phyloP scores from a whole-genome alignment of 2,329 filamentous ascomycete species.

The Pseudogymnoascus sp. region DNA sequence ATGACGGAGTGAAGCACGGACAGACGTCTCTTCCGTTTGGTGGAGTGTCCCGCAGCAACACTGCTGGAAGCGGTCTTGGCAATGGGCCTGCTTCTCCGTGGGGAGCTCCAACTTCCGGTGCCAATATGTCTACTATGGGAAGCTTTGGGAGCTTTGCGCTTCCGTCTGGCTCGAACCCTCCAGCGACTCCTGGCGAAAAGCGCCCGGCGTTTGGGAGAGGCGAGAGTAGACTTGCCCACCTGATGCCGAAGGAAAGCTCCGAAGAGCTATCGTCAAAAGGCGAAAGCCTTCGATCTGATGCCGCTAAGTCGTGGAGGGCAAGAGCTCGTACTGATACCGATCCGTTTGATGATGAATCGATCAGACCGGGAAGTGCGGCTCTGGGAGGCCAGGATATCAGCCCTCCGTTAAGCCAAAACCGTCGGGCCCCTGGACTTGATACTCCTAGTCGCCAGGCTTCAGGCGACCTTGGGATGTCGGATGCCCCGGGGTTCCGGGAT shows the following conservation, averaged over 20 bases:
- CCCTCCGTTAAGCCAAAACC: conserved; percentile 37
- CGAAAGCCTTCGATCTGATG: conserved; percentile 34
- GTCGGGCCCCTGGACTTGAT: conserved; percentile 36
- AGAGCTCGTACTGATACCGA: conserved; percentile 66
- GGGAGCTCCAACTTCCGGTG: conserved; percentile 41
- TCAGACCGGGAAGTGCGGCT: conserved; percentile 60
- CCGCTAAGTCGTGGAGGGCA: conserved; percentile 49
- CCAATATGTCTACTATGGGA: conserved; percentile 66
- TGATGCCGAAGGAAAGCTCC: conserved; percentile 69
- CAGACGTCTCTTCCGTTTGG: conserved; percentile 34
- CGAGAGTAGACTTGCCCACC: conserved; percentile 77
- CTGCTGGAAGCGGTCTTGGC: conserved; percentile 37
- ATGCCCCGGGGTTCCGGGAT: conserved; percentile 51
- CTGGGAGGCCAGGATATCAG: conserved; percentile 69
- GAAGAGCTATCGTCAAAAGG: conserved; percentile 48
- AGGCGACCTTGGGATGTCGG: conserved; percentile 56
- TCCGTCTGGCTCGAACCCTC: conserved; percentile 41
- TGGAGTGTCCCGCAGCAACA: conserved; percentile 48
- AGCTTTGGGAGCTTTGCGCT: conserved; percentile 89
- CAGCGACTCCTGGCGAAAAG: conserved; percentile 60
- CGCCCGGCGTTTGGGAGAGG: conserved; percentile 60
- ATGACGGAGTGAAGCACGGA: conserved; percentile 28
- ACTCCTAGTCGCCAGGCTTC: conserved; percentile 36
- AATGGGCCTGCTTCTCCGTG: conserved; percentile 42
- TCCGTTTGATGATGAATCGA: conserved; percentile 62